These are phyloP conservation scores for Hypomontagnella submonticulosa DNA, from an alignment of 495 filamentous ascomycete species.

Conservation along the genomic window DNA sequence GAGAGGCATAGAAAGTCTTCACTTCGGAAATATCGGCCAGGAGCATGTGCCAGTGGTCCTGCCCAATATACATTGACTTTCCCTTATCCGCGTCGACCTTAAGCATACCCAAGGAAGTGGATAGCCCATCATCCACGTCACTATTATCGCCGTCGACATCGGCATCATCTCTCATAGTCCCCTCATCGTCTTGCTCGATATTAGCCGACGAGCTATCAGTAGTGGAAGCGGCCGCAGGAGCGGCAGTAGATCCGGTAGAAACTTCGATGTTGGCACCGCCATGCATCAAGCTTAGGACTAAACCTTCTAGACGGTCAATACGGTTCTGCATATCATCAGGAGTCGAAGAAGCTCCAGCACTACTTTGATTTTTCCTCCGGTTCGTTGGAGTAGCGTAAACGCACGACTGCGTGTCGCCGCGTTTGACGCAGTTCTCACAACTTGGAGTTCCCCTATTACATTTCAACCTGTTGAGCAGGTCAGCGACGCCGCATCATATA, in stretches of 20 bases:
- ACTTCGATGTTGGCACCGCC: slow-evolving; percentile 71
- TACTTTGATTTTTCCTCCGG: slow-evolving; percentile 79
- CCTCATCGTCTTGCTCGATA: slow-evolving; percentile 69
- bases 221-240: slow-evolving; percentile 70
- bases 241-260: slow-evolving; percentile 62
- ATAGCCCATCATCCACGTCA: slow-evolving; percentile 83
- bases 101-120: slow-evolving; percentile 86
- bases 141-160: slow-evolving; percentile 73
- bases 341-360: slow-evolving; percentile 64
- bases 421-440: slow-evolving; percentile 95
- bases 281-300: slow-evolving; percentile 96
- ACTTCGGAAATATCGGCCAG: slow-evolving; percentile 93
- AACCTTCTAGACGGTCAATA: slow-evolving; percentile 94
- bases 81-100: slow-evolving; percentile 83
- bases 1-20: slow-evolving; percentile 79
- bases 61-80: slow-evolving; percentile 86
- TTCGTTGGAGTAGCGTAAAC: slow-evolving; percentile 84
- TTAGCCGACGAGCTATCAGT: slow-evolving; percentile 71
- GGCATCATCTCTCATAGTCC: slow-evolving; percentile 59
- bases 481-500: slow-evolving; percentile 36
- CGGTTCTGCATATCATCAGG: slow-evolving; percentile 99
- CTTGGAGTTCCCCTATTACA: slow-evolving; percentile 87
- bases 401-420: slow-evolving; percentile 84
- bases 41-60: slow-evolving; percentile 90
- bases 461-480: slow-evolving; percentile 65